Conservation (phyloP, 2,329 filamentous ascomycete species). For the Cadophora luteo-olivacea region DNA sequence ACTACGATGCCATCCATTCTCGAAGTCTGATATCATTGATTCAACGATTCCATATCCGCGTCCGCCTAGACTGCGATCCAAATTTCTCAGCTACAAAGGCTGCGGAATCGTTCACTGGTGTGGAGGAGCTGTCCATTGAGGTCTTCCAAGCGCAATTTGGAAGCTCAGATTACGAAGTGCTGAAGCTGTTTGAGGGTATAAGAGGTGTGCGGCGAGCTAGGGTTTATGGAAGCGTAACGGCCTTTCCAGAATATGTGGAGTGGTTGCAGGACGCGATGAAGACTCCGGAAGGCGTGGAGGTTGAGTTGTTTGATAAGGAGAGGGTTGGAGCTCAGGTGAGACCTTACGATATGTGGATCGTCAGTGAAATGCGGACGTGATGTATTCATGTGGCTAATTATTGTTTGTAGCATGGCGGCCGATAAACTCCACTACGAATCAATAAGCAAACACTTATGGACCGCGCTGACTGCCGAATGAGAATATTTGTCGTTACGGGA, state of each 20-base stretch:
- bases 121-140: conserved; percentile 55
- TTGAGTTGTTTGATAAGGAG: conserved; percentile 29
- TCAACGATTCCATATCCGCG: conserved; percentile 50
- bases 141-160: conserved; percentile 54
- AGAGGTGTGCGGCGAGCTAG: conserved; percentile 52
- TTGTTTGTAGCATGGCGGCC: conserved; percentile 31
- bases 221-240: conserved; percentile 45
- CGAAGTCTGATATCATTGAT: conserved; percentile 46
- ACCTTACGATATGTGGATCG: conserved; percentile 35
- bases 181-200: conserved; percentile 53
- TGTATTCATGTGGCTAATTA: conserved; percentile 24
- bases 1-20: conserved; percentile 46
- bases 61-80: conserved; percentile 57
- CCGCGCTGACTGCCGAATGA: not conserved
- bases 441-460: not conserved
- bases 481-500: not conserved
- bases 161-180: conserved; percentile 49
- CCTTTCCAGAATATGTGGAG: conserved; percentile 39
- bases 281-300: conserved; percentile 23
- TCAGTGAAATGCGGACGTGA: conserved; percentile 30
- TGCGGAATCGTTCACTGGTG: conserved; percentile 51
- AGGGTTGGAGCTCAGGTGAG: conserved; percentile 26
- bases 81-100: conserved; percentile 50
- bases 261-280: conserved; percentile 42
- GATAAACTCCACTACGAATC: conserved; percentile 17